Evolutionary conservation across 1,284 basidiomycete species (phyloP).

Genomic region (Cerrena zonata): DNA sequence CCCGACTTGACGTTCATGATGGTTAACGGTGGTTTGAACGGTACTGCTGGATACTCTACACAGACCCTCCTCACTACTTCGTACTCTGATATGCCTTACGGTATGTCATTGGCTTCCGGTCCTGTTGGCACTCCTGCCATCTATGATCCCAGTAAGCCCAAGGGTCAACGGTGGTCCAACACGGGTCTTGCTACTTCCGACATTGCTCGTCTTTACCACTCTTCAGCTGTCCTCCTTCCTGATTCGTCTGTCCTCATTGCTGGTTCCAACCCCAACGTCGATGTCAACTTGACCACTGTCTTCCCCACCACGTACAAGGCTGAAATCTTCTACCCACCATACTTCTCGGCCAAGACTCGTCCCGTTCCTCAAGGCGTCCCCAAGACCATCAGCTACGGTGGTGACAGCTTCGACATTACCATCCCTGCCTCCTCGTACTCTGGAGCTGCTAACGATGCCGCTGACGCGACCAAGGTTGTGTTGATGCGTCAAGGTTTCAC

Average conservation of each 20-base stretch:
- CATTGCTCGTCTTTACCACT: constrained; percentile 82
- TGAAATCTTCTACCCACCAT: constrained; percentile 83
- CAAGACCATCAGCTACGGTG: constrained; percentile 75
- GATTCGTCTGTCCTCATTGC: constrained; percentile 84
- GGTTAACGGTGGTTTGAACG: constrained; percentile 75
- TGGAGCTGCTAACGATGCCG: constrained; percentile 63
- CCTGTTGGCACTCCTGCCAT: constrained; percentile 70
- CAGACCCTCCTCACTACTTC: constrained; percentile 43
- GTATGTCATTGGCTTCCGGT: constrained; percentile 58
- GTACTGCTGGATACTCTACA: constrained; percentile 66
- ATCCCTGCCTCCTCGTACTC: constrained; percentile 60
- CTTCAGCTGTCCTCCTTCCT: constrained; percentile 81
- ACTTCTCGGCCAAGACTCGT: constrained; percentile 71
- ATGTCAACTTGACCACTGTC: constrained; percentile 61
- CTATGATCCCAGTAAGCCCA: constrained; percentile 64
- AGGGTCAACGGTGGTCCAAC: constrained; percentile 70
- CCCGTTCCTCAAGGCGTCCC: constrained; percentile 75
- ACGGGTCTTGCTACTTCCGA: constrained; percentile 54
- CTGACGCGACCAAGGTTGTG: constrained; percentile 73
- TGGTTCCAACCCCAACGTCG: constrained; percentile 90
- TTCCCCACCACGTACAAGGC: constrained; percentile 85
- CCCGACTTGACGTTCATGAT: constrained; percentile 72
- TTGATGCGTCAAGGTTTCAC: constrained; percentile 86
- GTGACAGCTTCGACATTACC: constrained; percentile 68
- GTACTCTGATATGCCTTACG: constrained; percentile 51